A percentile compares a stretch with the other conserved stretches of the same genome.
Evolutionary conservation across 202 grass and related monocot genomes (phyloP).

Genomic region (Schoenoplectus triqueter): DNA sequence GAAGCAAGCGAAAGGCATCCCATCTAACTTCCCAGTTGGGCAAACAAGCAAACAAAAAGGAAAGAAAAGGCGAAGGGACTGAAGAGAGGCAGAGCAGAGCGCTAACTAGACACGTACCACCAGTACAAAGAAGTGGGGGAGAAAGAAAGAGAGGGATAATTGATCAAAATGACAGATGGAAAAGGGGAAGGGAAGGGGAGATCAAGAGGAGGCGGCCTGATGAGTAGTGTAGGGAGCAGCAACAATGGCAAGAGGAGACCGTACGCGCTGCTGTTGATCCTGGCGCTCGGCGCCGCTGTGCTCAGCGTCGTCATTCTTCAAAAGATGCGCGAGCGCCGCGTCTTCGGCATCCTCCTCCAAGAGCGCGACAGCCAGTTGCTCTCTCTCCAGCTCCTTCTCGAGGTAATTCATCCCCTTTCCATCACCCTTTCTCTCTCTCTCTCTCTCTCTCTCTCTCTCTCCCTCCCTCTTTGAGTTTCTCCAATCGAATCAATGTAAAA

Average conservation of each 20-base stretch:
- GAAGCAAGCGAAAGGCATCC: slow-evolving; percentile 34
- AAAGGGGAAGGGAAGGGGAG: slow-evolving; percentile 27
- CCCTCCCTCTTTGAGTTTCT: not conserved
- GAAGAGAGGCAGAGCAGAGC: not conserved
- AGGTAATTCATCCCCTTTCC: slow-evolving; percentile 49
- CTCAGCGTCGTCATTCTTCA: slow-evolving; percentile 64
- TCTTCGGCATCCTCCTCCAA: slow-evolving; percentile 52
- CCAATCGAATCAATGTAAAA: too few species aligned
- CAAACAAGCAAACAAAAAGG: not conserved
- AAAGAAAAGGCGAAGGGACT: not conserved
- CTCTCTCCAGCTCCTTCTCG: slow-evolving; percentile 55
- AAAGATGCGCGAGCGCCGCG: slow-evolving; percentile 69
- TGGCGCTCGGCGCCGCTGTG: slow-evolving; percentile 51
- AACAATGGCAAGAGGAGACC: slow-evolving; percentile 50
- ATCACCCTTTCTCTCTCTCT: too few species aligned
- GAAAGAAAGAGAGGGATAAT: not conserved
- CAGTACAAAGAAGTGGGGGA: not conserved
- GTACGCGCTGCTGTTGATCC: slow-evolving; percentile 55
- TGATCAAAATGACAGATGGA: slow-evolving; percentile 23
- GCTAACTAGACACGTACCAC: not conserved
- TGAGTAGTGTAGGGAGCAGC: slow-evolving; percentile 6
- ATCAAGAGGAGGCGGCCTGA: not conserved
- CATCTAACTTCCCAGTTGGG: slow-evolving; percentile 3
- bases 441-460: too few species aligned
- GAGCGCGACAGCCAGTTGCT: slow-evolving; percentile 64